Conservation (phyloP, 78 protist genomes). For the Cyanophora paradoxa region DNA sequence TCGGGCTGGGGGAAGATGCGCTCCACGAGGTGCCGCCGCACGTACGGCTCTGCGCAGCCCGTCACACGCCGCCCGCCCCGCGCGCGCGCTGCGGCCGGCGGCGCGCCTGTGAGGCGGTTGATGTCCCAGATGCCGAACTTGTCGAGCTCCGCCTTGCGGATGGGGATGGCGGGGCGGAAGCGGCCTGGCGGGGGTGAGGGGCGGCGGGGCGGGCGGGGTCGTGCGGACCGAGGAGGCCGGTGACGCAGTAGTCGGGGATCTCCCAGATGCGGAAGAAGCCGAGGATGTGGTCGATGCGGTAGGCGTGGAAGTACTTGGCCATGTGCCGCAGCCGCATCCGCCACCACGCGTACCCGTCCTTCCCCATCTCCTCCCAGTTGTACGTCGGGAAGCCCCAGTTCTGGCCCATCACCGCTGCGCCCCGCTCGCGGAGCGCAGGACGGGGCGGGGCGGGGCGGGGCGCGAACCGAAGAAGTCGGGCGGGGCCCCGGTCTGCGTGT, state of each 20-base stretch:
- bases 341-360: slow-evolving; percentile 76
- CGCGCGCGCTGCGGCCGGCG: no score
- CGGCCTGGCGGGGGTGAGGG: background rate
- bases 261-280: slow-evolving; percentile 89
- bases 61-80: no score
- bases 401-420: slow-evolving; percentile 67
- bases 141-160: slow-evolving; percentile 33
- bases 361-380: slow-evolving; percentile 71
- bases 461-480: slow-evolving; percentile 58
- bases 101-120: slow-evolving; percentile 48
- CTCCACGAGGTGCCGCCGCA: slow-evolving; percentile 1
- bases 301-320: slow-evolving; percentile 69
- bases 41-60: background rate
- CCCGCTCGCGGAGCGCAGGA: background rate
- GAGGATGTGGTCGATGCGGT: slow-evolving; percentile 79
- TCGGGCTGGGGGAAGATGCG: background rate
- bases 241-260: slow-evolving; percentile 37
- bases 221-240: slow-evolving; percentile 55
- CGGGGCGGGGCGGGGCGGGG: background rate
- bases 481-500: slow-evolving; percentile 71
- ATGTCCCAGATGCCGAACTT: slow-evolving; percentile 57
- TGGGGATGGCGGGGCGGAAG: slow-evolving; percentile 53
- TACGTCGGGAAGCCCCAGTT: slow-evolving; percentile 89
- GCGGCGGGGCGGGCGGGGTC: slow-evolving; percentile 1
- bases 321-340: slow-evolving; percentile 47